Evolutionary conservation across 2,329 filamentous ascomycete species (phyloP).

Genomic region (Neoarthrinium moseri): DNA sequence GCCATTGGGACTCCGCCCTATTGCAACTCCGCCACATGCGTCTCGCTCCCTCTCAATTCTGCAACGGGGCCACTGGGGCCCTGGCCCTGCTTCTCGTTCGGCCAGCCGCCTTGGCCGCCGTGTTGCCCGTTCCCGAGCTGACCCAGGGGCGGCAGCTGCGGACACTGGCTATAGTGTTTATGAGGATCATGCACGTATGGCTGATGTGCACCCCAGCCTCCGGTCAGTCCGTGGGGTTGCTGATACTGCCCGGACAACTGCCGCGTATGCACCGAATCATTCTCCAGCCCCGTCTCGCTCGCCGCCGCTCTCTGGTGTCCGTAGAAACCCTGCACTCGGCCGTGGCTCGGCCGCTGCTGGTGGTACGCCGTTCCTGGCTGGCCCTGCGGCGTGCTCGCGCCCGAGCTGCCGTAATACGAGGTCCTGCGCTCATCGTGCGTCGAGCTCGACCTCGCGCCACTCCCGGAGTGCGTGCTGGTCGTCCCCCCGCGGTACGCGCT

Average conservation of each 20-base stretch:
- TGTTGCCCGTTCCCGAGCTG: neutral
- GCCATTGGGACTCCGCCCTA: neutral
- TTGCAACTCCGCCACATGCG: slow-evolving; percentile 3
- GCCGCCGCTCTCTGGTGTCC: slow-evolving; percentile 9
- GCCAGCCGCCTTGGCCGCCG: neutral
- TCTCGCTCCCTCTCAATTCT: slow-evolving; percentile 5
- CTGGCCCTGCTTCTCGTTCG: neutral
- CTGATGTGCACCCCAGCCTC: neutral
- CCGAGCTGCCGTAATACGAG: neutral
- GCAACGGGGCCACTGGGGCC: neutral
- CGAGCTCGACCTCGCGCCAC: neutral
- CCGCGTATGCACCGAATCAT: slow-evolving; percentile 1
- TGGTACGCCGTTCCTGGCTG: too few species aligned
- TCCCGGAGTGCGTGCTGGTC: neutral
- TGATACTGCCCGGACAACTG: slow-evolving; percentile 3
- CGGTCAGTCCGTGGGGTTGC: neutral
- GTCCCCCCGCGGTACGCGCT: slow-evolving; percentile 29
- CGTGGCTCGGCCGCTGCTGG: neutral
- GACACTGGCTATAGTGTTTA: neutral
- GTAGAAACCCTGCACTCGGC: slow-evolving; percentile 1
- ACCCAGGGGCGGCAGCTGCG: neutral
- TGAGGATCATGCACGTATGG: slow-evolving; percentile 7
- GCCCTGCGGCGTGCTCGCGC: neutral
- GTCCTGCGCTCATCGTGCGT: slow-evolving; percentile 1
- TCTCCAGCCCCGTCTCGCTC: slow-evolving; percentile 8